These are phyloP conservation scores for Fomitopsis schrenkii DNA, from an alignment of 1,284 basidiomycete genomes.

Conservation along the genomic window DNA sequence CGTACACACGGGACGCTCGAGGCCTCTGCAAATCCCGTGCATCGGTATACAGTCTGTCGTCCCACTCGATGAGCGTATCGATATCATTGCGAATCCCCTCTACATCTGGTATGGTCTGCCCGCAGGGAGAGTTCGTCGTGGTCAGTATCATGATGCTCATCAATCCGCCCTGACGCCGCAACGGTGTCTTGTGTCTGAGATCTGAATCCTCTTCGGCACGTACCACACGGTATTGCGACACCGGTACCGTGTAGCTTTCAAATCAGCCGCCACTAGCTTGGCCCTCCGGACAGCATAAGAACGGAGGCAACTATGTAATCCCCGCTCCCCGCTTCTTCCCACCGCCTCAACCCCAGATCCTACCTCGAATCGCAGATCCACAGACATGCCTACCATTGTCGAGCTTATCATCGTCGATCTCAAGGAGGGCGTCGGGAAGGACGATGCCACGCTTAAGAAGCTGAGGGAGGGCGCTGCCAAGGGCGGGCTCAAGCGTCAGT, in stretches of 20 bases:
- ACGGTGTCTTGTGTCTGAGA: neutral
- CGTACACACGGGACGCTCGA: too few relatives aligned
- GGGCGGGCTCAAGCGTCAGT: constrained; percentile 4
- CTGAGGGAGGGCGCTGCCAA: neutral
- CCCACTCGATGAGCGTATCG: too few relatives aligned
- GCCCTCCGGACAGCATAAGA: neutral
- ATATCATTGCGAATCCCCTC: too few relatives aligned
- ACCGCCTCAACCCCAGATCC: too few relatives aligned
- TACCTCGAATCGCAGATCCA: neutral
- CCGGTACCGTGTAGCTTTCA: too few relatives aligned
- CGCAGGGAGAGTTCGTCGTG: too few relatives aligned
- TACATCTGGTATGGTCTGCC: too few relatives aligned
- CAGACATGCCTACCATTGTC: neutral
- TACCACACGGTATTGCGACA: neutral
- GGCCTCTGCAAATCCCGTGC: neutral
- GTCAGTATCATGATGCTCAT: neutral
- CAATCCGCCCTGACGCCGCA: neutral
- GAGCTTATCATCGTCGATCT: neutral
- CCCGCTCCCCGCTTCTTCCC: neutral
- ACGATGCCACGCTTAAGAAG: neutral
- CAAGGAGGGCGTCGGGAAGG: neutral
- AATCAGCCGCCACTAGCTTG: too few relatives aligned
- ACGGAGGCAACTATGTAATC: neutral
- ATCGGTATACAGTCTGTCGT: neutral
- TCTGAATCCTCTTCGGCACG: neutral